Percentiles rank a stretch among this genome's conserved stretches.
phyloP scores from a whole-genome alignment of 805 yeast species.

The Candida sphagnicola region DNA sequence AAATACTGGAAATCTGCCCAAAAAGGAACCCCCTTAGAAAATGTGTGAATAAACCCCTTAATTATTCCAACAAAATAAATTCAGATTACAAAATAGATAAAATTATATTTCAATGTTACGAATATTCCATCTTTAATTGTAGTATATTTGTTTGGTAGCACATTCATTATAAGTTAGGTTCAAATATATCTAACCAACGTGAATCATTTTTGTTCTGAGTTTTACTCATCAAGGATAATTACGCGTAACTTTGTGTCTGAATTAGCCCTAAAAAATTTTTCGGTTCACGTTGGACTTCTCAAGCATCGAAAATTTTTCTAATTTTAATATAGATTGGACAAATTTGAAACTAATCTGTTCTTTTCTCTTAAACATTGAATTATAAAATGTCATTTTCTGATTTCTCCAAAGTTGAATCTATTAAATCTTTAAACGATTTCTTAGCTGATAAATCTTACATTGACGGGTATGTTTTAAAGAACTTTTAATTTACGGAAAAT shows the following conservation, averaged over 20 bases:
- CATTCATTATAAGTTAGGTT: no score
- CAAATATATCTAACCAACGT: no score
- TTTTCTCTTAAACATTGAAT: slow-evolving; percentile 1
- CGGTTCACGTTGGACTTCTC: slow-evolving; percentile 1
- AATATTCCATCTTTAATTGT: no score
- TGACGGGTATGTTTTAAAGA: slow-evolving; percentile 73
- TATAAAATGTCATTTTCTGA: slow-evolving; percentile 68
- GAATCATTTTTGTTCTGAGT: no score
- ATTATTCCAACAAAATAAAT: no score
- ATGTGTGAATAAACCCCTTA: not conserved
- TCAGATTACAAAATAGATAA: no score
- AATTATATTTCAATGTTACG: no score
- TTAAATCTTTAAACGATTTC: slow-evolving; percentile 70
- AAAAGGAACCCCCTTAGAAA: no score
- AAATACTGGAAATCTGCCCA: slow-evolving; percentile 57
- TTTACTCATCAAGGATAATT: no score
- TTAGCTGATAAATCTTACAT: slow-evolving; percentile 92
- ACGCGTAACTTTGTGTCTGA: slow-evolving; percentile 2
- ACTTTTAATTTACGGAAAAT: not conserved
- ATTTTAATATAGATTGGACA: not conserved
- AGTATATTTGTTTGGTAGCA: no score
- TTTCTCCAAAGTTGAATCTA: slow-evolving; percentile 68
- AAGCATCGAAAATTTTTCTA: slow-evolving; percentile 3
- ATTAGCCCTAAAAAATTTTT: slow-evolving; percentile 3
- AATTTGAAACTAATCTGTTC: not conserved